Evolutionary conservation across 148 eudicot species (phyloP), one percentile per base, ranked within the genome.

Genomic region (Fagopyrum tataricum): DNA sequence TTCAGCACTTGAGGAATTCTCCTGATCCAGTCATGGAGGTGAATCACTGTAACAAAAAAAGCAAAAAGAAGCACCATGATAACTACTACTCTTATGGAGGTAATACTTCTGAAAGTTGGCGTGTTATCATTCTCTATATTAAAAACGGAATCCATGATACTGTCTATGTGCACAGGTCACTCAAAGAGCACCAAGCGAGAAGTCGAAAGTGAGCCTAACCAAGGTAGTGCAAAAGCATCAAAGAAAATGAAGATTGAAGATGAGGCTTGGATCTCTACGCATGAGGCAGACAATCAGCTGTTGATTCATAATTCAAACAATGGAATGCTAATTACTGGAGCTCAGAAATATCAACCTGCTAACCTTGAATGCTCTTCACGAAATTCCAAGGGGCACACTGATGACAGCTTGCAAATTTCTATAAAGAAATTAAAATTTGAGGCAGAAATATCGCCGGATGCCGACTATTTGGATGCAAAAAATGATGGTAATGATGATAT

Each of bases 181-280:
- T 53, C 80, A 79, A 83, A 76, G 82, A 82, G 56, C 51, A 66
- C 80, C 77, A 87, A 85, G 77, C 79, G 77, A 62, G 84, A 79
- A 76, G 78, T 84, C 72, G 88, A 79, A 79, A 79, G 87, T 75
- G 89, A 83, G 69, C 72, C 74, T 52, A 83, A 84, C 78, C 80
- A 80, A 73, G 91, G 87, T 58, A 31, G 46, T 76, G 55, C 88
- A 76, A 88, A 81, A 81, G 69, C 76, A 73, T 85, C 93, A 58
- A 94, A 91, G 81, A 91, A 86, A 77, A 75, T 75, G 44, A 91
- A 88, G 82, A 75, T 78, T 44, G 83, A 72, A 51, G 84, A 85
- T 73, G 86, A 79, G 56, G 81, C 77, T 77, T 11, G 76, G 81
- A 73, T 56, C 49, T 74, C 86, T 75, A 80, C 82, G 46, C 78